A percentile compares a stretch with the other conserved stretches of the same genome.
Evolutionary conservation across 768 basidiomycete genomes (phyloP).

Genomic region (Phaeotremella fagi): DNA sequence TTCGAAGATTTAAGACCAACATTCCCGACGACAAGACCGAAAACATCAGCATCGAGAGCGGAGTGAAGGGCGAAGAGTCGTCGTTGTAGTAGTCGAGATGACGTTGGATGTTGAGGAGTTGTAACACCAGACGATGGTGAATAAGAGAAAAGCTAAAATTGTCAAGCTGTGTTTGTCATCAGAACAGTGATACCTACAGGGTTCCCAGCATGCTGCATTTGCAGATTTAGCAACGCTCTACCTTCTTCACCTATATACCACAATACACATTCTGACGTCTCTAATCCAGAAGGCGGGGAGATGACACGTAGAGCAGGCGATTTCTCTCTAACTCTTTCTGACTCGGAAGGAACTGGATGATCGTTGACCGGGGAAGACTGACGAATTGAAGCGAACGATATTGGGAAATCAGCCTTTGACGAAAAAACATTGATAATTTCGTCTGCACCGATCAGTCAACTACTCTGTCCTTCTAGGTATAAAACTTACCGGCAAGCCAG

Average conservation of each 20-base stretch:
- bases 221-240: slow-evolving; percentile 72
- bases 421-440: slow-evolving; percentile 21
- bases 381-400: slow-evolving; percentile 37
- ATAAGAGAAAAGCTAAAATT: slow-evolving; percentile 66
- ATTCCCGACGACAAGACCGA: slow-evolving; percentile 91
- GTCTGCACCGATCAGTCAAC: background rate
- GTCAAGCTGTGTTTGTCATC: background rate
- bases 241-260: slow-evolving; percentile 74
- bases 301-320: slow-evolving; percentile 38
- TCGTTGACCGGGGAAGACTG: slow-evolving; percentile 11
- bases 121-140: slow-evolving; percentile 57
- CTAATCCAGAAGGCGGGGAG: slow-evolving; percentile 34
- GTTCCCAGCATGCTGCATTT: slow-evolving; percentile 71
- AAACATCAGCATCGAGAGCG: slow-evolving; percentile 85
- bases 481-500: slow-evolving; percentile 61
- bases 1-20: slow-evolving; percentile 86
- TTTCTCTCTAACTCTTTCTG: slow-evolving; percentile 13
- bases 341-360: background rate
- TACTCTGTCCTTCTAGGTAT: too few relatives aligned
- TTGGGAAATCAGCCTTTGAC: slow-evolving; percentile 4
- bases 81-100: slow-evolving; percentile 81
- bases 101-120: slow-evolving; percentile 60
- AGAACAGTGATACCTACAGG: slow-evolving; percentile 52
- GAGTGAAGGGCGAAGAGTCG: slow-evolving; percentile 81
- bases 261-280: slow-evolving; percentile 49